phyloP scores from a whole-genome alignment of 495 filamentous ascomycete genomes.

The Neurospora intermedia region DNA sequence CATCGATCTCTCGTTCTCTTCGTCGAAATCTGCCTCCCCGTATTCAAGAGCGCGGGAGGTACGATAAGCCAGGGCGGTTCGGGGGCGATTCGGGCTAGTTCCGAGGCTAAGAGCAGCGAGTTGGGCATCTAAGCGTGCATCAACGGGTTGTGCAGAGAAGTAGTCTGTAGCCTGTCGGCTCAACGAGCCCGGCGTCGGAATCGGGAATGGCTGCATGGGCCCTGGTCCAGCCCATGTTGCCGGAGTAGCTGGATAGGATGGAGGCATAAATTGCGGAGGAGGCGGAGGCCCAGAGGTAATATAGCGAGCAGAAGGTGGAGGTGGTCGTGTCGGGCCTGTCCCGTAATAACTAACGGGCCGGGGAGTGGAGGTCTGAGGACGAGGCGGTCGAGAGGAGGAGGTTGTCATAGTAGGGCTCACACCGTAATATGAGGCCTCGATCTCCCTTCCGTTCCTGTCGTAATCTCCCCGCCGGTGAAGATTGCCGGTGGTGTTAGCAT shows the following conservation, averaged over 20 bases:
- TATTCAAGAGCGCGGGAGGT: conserved; percentile 14
- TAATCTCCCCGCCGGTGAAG: conserved; percentile 3
- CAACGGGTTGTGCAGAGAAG: conserved; percentile 20
- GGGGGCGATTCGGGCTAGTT: conserved; percentile 24
- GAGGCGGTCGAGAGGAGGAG: conserved; percentile 25
- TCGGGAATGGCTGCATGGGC: conserved; percentile 4
- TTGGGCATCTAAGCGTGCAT: conserved; percentile 22
- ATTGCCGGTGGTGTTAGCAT: conserved; percentile 18
- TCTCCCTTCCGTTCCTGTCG: conserved; percentile 5
- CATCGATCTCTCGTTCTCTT: conserved; percentile 25
- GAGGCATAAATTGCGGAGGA: conserved; percentile 19
- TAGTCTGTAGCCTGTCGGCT: conserved; percentile 17
- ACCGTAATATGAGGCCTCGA: conserved; percentile 32
- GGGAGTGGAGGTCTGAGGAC: conserved; percentile 19
- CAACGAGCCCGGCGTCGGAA: conserved; percentile 9
- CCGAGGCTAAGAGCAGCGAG: conserved; percentile 10
- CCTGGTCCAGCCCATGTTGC: conserved; percentile 7
- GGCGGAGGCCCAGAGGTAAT: neutral
- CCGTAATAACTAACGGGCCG: conserved; percentile 32
- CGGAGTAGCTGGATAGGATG: conserved; percentile 18
- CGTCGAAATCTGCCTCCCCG: conserved; percentile 15
- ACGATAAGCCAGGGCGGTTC: conserved; percentile 34
- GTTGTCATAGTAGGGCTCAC: conserved; percentile 22
- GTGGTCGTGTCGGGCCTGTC: conserved; percentile 16
- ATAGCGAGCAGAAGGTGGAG: conserved; percentile 7